A percentile compares a stretch with the other conserved stretches of the same genome.
phyloP scores from a whole-genome alignment of 192 early-diverging fungal species.

The Coemansia asiatica region DNA sequence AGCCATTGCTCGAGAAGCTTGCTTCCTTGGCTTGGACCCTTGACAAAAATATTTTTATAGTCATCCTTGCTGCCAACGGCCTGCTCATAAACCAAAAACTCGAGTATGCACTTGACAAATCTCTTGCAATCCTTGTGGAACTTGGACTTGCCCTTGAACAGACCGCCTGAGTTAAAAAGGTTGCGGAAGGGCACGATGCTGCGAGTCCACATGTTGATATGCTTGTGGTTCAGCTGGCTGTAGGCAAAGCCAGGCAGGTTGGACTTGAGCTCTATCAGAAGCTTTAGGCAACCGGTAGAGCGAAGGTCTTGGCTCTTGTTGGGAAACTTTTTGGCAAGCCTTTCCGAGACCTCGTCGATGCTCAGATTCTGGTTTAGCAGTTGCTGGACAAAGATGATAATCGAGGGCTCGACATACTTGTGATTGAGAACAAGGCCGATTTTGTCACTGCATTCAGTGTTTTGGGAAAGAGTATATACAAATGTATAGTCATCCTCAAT shows the following conservation, averaged over 20 bases:
- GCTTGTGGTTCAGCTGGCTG: slow-evolving; percentile 50
- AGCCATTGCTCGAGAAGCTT: slow-evolving; percentile 43
- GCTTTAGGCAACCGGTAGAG: slow-evolving; percentile 21
- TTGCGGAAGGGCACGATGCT: slow-evolving; percentile 32
- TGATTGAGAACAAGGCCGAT: slow-evolving; percentile 22
- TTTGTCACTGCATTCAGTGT: slow-evolving; percentile 24
- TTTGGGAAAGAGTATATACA: slow-evolving; percentile 20
- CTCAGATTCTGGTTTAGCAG: slow-evolving; percentile 7
- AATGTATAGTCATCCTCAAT: slow-evolving; percentile 23
- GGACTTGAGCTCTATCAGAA: slow-evolving; percentile 21
- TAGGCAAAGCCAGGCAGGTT: slow-evolving; percentile 19
- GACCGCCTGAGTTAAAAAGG: slow-evolving; percentile 15
- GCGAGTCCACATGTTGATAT: slow-evolving; percentile 49
- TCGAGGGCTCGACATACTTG: slow-evolving; percentile 22
- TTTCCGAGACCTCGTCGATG: slow-evolving; percentile 5
- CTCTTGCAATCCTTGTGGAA: slow-evolving; percentile 46
- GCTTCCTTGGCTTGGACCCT: slow-evolving; percentile 13
- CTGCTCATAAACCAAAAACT: slow-evolving; percentile 6
- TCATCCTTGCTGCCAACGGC: not conserved
- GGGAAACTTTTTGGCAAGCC: slow-evolving; percentile 22
- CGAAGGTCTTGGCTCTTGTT: slow-evolving; percentile 32
- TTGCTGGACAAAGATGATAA: slow-evolving; percentile 20
- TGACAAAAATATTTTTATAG: slow-evolving; percentile 1
- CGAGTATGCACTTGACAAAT: slow-evolving; percentile 38
- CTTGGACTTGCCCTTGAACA: slow-evolving; percentile 31